phyloP scores from a whole-genome alignment of 306 rosid species.

The Gastrolobium villosum region DNA sequence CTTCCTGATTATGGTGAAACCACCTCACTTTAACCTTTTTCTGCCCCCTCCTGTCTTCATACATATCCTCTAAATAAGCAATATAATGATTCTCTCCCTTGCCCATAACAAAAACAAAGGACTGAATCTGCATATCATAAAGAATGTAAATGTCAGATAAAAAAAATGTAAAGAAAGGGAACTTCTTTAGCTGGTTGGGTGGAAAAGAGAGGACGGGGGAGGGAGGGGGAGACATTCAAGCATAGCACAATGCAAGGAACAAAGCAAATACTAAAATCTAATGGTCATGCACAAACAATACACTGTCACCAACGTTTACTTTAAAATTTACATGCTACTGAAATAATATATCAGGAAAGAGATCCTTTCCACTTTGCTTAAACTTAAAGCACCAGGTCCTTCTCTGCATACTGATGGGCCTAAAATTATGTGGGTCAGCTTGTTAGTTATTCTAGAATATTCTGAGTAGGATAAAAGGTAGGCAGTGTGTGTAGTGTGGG shows the following conservation, averaged over 20 bases:
- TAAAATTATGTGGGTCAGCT: too few relatives aligned
- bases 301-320: too few relatives aligned
- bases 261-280: too few relatives aligned
- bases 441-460: too few relatives aligned
- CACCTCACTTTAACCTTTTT: constrained; percentile 97
- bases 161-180: background rate
- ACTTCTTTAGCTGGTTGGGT: background rate
- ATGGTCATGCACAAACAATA: too few relatives aligned
- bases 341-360: background rate
- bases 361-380: background rate
- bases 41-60: constrained; percentile 93
- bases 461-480: too few relatives aligned
- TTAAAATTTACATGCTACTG: background rate
- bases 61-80: constrained; percentile 98
- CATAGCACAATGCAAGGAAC: background rate
- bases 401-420: background rate
- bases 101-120: constrained; percentile 98
- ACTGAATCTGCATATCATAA: constrained; percentile 75
- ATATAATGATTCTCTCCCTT: constrained; percentile 87
- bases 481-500: too few relatives aligned
- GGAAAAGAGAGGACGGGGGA: too few relatives aligned
- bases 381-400: background rate
- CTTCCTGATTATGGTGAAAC: constrained; percentile 98
- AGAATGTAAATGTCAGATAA: constrained; percentile 39
- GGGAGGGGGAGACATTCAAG: constrained; percentile 6